A percentile compares a stretch with the other conserved stretches of the same genome.
Evolutionary conservation across 805 yeast species (phyloP).

Genomic region (Metschnikowia lochheadii): DNA sequence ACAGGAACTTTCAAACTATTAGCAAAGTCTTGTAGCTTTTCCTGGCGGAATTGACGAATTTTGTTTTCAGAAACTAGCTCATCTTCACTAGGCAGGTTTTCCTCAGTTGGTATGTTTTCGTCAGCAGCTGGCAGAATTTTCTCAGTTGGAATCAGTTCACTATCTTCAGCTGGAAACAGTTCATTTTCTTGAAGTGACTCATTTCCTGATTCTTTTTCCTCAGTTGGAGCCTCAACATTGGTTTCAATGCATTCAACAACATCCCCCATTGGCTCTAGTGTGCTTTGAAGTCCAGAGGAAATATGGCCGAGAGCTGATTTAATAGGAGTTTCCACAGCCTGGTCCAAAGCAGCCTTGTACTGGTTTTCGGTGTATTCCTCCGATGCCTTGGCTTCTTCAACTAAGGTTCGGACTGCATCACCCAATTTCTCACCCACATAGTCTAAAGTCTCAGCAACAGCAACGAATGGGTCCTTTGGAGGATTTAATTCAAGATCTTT

Average conservation of each 20-base stretch:
- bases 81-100: no score
- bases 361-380: background rate
- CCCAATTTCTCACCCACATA: background rate
- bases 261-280: background rate
- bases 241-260: background rate
- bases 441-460: background rate
- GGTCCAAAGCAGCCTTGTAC: background rate
- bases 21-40: background rate
- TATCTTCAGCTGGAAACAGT: no score
- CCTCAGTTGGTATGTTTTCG: no score
- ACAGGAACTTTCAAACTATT: background rate
- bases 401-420: background rate
- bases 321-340: background rate
- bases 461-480: background rate
- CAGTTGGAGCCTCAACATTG: background rate
- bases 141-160: no score
- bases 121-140: no score
- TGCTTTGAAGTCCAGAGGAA: background rate
- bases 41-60: background rate
- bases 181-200: no score
- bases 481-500: background rate
- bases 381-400: background rate
- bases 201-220: background rate
- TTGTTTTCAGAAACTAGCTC: background rate
- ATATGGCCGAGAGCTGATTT: background rate